A percentile compares a stretch with the other conserved stretches of the same genome.
Conservation (phyloP, 2,329 filamentous ascomycete genomes). For the Neocucurbitaria cava region DNA sequence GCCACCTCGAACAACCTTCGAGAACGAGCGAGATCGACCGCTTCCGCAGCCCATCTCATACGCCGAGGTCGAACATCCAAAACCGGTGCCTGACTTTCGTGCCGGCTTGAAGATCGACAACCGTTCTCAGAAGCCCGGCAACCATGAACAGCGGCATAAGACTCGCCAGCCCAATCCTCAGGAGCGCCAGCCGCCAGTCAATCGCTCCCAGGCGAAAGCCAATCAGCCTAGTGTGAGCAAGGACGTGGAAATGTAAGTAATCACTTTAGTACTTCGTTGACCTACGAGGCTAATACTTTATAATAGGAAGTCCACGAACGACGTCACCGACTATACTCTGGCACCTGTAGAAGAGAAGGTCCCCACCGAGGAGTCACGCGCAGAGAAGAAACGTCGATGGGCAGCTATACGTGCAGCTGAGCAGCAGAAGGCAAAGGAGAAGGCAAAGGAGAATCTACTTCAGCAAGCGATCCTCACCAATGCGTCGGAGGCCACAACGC, state of each 20-base stretch:
- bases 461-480: constrained; percentile 74
- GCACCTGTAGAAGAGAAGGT: constrained; percentile 32
- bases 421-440: constrained; percentile 63
- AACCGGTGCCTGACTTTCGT: constrained; percentile 40
- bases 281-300: constrained; percentile 11
- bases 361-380: constrained; percentile 39
- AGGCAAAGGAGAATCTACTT: constrained; percentile 67
- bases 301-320: constrained; percentile 21
- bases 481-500: constrained; percentile 64
- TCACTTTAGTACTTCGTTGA: not conserved
- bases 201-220: constrained; percentile 1
- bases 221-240: constrained; percentile 10
- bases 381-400: constrained; percentile 44
- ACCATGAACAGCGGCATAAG: constrained; percentile 2
- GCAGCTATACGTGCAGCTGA: constrained; percentile 44
- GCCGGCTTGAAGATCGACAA: constrained; percentile 15
- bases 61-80: constrained; percentile 52
- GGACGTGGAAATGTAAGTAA: constrained; percentile 29
- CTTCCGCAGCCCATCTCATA: constrained; percentile 37
- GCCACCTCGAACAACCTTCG: constrained; percentile 7
- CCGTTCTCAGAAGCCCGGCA: constrained; percentile 7
- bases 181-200: constrained; percentile 10
- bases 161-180: constrained; percentile 8
- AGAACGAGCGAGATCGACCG: constrained; percentile 21
- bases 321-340: constrained; percentile 26